phyloP scores from a whole-genome alignment of 495 filamentous ascomycete genomes.

The Aspergillus taichungensis region DNA sequence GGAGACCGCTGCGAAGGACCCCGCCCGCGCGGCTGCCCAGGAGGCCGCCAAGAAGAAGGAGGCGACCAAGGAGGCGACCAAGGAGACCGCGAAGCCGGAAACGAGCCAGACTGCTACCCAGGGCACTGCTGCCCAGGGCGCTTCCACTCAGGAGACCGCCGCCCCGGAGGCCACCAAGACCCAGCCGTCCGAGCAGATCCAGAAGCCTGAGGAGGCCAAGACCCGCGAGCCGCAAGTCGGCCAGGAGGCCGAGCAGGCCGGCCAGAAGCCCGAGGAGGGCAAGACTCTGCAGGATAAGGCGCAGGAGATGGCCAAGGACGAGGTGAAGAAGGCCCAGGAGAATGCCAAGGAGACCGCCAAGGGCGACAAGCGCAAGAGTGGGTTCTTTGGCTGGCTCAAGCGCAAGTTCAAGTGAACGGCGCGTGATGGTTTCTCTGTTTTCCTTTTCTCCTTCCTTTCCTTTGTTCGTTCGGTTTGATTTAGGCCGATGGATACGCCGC shows the following conservation, averaged over 20 bases:
- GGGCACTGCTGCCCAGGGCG: slow-evolving; percentile 1
- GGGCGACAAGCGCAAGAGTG: slow-evolving; percentile 19
- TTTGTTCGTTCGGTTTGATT: background rate
- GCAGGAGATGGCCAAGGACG: slow-evolving; percentile 5
- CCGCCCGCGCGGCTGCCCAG: background rate
- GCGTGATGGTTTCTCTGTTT: slow-evolving; percentile 2
- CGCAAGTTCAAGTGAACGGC: slow-evolving; percentile 21
- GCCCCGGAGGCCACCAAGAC: background rate
- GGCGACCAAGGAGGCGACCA: background rate
- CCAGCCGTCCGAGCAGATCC: background rate
- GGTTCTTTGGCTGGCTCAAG: slow-evolving; percentile 21
- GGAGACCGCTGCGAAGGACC: no score
- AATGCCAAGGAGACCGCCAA: slow-evolving; percentile 3
- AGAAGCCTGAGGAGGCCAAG: slow-evolving; percentile 1
- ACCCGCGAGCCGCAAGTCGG: slow-evolving; percentile 1
- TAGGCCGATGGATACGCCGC: slow-evolving; percentile 2
- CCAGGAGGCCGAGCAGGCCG: slow-evolving; percentile 2
- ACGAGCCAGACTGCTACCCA: background rate
- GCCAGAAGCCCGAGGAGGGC: slow-evolving; percentile 8
- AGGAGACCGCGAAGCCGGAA: background rate
- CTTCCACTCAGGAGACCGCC: background rate
- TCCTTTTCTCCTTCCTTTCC: slow-evolving; percentile 5
- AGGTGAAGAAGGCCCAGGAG: slow-evolving; percentile 1
- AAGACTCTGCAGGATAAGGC: slow-evolving; percentile 8
- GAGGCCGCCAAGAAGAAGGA: background rate